Evolutionary conservation across 257 asterid genomes (phyloP).

Genomic region (Solanum sparsipilum): DNA sequence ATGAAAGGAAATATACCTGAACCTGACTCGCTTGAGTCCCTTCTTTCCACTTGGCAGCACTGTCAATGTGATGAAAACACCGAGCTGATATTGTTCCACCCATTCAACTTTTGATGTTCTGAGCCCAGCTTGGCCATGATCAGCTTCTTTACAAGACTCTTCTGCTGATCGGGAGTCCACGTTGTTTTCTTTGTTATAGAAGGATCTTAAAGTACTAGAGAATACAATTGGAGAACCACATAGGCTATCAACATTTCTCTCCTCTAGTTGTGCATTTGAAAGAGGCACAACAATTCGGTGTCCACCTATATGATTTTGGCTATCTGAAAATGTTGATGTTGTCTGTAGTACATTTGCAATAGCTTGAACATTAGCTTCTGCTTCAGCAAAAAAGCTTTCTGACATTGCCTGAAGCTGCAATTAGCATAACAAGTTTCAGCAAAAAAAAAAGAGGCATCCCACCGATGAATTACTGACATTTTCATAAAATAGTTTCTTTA

Average conservation of each 20-base stretch:
- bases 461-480: not conserved
- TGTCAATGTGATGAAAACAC: conserved; percentile 28
- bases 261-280: conserved; percentile 5
- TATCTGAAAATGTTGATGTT: conserved; percentile 1
- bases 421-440: not conserved
- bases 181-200: conserved; percentile 5
- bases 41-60: conserved; percentile 19
- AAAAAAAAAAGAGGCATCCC: not conserved
- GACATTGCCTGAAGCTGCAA: conserved; percentile 30
- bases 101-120: conserved; percentile 19
- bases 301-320: not conserved
- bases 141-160: conserved; percentile 8
- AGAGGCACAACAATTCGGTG: not conserved
- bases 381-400: conserved; percentile 9
- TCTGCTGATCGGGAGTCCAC: conserved; percentile 8
- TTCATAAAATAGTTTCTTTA: not conserved
- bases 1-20: conserved; percentile 24
- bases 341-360: conserved; percentile 3
- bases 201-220: conserved; percentile 17
- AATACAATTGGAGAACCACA: conserved; percentile 27
- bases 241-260: conserved; percentile 6
- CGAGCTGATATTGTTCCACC: conserved; percentile 37
- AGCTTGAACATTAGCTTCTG: conserved; percentile 8
- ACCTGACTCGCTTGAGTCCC: conserved; percentile 32
- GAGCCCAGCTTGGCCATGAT: conserved; percentile 1